Evolutionary conservation across 768 basidiomycete genomes (phyloP), one percentile per base, ranked within the genome.

Genomic region (Xerocomus spinulosus): DNA sequence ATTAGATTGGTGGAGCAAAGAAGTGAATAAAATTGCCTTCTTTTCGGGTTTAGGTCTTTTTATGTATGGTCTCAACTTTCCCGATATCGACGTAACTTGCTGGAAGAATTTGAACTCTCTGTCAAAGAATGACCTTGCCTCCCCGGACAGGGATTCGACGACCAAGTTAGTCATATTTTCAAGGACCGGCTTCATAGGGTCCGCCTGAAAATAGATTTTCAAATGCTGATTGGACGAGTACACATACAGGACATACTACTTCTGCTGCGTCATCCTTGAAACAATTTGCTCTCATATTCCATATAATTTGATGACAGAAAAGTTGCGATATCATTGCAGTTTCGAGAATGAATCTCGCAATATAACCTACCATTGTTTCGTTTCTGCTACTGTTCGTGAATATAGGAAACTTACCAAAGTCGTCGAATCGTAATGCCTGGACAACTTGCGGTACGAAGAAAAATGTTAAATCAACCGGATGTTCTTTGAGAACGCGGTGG

Each of bases 231-330:
- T 37, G n/a, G n/a, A n/a, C 15, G 20, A 28, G 17, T n/a, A 50
- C 3, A 14, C 6, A 44, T 23, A 14, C 2, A 10, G 28, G 44
- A 72, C 80, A 42, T 58, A 89, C 92, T 49, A 87, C 74, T 65
- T 94, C 93, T 13, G 82, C 91, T 7, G 76, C 72, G 59, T 98
- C 96, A 58, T 93, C 95, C 58, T 87, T 91, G 66, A 83, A 96
- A 52, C 89, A 92, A 60, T 99, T 99, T 5, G 96, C 96, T 60
- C 95, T 95, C 96, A 98, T 98, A 66, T 98, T 99, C 96, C 96
- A 99, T 52, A 99, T 91, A 54, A 98, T 98, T 71, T 99, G 96
- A 63, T 99, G 96, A 62, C 96, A 99, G 73, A 99, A 99, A 20
- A 92, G 69, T 64, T 95, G 94, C 2, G 95, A 98, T 44, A 98